Conservation (phyloP, 371 early-diverging fungal species). For the Catenaria anguillulae region DNA sequence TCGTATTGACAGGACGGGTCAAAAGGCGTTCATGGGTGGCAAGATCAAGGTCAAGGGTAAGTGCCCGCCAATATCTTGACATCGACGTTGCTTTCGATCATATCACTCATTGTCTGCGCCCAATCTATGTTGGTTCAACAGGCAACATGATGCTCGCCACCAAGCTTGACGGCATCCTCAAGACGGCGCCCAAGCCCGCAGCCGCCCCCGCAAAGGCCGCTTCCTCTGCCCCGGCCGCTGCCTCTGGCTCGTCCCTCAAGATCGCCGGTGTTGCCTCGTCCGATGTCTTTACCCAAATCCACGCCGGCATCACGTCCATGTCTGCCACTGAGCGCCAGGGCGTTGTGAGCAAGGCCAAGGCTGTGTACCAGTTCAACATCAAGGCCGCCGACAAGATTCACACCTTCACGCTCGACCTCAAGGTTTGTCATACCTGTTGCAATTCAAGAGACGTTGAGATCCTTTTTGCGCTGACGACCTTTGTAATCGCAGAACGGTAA, state of each 20-base stretch:
- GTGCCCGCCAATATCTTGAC: too few species aligned
- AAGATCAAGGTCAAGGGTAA: conserved; percentile 80
- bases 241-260: not conserved
- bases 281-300: not conserved
- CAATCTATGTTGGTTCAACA: too few species aligned
- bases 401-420: conserved; percentile 24
- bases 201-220: conserved; percentile 13
- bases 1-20: too few species aligned
- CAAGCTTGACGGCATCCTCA: conserved; percentile 35
- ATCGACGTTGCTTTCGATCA: too few species aligned
- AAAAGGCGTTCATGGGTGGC: conserved; percentile 74
- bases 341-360: not conserved
- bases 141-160: conserved; percentile 72
- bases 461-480: not conserved
- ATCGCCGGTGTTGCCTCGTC: not conserved
- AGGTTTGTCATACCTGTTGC: too few species aligned
- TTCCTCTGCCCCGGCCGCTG: not conserved
- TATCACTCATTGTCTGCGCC: too few species aligned
- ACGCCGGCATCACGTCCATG: not conserved
- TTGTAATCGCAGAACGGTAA: conserved; percentile 14
- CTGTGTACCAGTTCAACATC: conserved; percentile 6
- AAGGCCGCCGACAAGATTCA: conserved; percentile 13
- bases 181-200: conserved; percentile 33
- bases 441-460: too few species aligned
- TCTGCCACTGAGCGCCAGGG: not conserved